Evolutionary conservation across 352 stramenopile species (phyloP), one percentile per base, ranked within the genome.

Genomic region (Elongisporangium prolatum): DNA sequence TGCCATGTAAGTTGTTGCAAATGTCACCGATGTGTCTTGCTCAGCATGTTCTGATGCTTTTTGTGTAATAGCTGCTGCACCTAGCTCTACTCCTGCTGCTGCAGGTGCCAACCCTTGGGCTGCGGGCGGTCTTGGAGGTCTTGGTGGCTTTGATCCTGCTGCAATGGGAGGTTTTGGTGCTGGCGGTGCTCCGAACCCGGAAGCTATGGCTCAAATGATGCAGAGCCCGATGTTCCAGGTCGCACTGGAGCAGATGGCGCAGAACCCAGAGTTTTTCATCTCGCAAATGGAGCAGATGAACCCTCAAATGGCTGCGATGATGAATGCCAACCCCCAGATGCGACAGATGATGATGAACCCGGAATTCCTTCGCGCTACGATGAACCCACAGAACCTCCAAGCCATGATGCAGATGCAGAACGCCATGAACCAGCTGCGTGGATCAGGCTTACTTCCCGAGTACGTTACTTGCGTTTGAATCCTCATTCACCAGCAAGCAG

Each of bases 391-490:
- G 60, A 97, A 95, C 68, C 65, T 97, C 16, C 88, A 96, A 64
- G 89, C 89, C 16, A 93, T 97, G 79, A 86, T 96, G 74, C 88
- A 97, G 65, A 89, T 97, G 80, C 89, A 97, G 62, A 81, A 64
- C 50, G 85, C 84, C 13, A 96, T 97, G 86, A 84, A 78, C 57
- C 87, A 96, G 60, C 68, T 96, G 25, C 84, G 83, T 28, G 58
- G 72, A 4, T 75, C 80, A 2, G 87, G 87, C 28, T 60, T 95
- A 40, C 63, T 96, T 44, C 72, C 77, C 59, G 77, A 76, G 83
- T 93, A 65, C 21, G 78, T 73, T 24, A 21, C 11, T 57, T 6
- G 9, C 28, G 13, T 13, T 7, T 4, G 34, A 44, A 17, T 40
- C 14, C 34, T 44, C 34, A 14, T 16, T 44, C 17, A 4, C 34